Conservation (phyloP, 1,284 basidiomycete species). For the Limonomyces culmigenus region DNA sequence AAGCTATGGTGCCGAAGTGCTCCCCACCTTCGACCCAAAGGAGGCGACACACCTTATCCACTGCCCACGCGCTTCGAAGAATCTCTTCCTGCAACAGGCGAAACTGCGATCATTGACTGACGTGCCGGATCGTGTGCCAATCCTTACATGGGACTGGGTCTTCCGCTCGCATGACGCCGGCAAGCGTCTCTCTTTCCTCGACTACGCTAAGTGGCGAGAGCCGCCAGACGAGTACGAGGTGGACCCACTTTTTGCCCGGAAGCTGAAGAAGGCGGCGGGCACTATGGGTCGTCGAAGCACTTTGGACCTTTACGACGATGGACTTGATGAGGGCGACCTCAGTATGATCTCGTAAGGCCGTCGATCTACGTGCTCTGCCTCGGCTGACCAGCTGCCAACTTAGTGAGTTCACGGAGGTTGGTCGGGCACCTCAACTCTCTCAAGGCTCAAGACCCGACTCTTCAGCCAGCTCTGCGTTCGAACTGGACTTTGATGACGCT, state of each 20-base stretch:
- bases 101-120: constrained; percentile 30
- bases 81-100: constrained; percentile 19
- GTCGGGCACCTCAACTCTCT: too few species aligned
- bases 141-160: constrained; percentile 47
- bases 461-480: not conserved
- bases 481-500: not conserved
- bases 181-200: not conserved
- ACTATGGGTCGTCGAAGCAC: not conserved
- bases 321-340: not conserved
- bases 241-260: not conserved
- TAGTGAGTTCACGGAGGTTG: not conserved
- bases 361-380: not conserved
- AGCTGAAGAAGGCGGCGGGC: not conserved
- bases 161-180: not conserved
- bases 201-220: not conserved
- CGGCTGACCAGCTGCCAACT: not conserved
- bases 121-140: constrained; percentile 44
- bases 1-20: constrained; percentile 27
- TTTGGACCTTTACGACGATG: not conserved
- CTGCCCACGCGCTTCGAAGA: constrained; percentile 15
- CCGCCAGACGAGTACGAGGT: not conserved
- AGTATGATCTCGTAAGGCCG: not conserved
- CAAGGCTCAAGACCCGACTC: not conserved
- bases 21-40: constrained; percentile 33
- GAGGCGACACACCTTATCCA: constrained; percentile 49